Evolutionary conservation across 2,329 filamentous ascomycete species (phyloP).

Genomic region (Pestalotiopsis sp.): DNA sequence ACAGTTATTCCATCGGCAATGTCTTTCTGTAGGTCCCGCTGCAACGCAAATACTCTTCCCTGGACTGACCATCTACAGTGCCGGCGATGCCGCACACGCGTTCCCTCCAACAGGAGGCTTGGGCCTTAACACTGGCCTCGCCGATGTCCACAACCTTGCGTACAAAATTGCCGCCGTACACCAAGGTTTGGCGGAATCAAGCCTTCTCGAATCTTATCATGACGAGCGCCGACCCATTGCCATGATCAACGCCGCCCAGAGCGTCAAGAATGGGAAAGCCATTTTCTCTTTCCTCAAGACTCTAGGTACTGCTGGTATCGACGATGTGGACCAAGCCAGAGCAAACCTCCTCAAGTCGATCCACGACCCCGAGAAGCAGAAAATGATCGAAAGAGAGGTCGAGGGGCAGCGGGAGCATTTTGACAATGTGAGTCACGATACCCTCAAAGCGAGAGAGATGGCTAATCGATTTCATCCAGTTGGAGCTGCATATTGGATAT

Average conservation of each 20-base stretch:
- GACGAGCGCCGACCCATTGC: constrained; percentile 41
- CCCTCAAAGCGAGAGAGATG: background rate
- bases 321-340: constrained; percentile 30
- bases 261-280: constrained; percentile 44
- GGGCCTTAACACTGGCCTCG: constrained; percentile 34
- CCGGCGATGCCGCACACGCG: constrained; percentile 35
- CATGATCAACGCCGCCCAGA: constrained; percentile 41
- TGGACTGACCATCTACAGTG: background rate
- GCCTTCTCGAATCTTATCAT: constrained; percentile 39
- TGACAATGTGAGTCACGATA: constrained; percentile 33
- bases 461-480: constrained; percentile 15
- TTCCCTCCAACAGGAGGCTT: constrained; percentile 37
- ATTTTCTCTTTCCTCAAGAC: constrained; percentile 44
- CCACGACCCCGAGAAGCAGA: constrained; percentile 30
- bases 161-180: constrained; percentile 41
- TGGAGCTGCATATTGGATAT: constrained; percentile 47
- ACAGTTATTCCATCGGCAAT: constrained; percentile 36
- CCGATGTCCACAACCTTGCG: constrained; percentile 34
- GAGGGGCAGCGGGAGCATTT: constrained; percentile 44
- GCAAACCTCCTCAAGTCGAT: constrained; percentile 32
- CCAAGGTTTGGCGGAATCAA: constrained; percentile 28
- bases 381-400: constrained; percentile 34
- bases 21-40: constrained; percentile 36
- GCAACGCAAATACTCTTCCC: accelerated
- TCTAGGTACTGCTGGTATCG: constrained; percentile 36